Percentiles rank a stretch among this genome's conserved stretches.
phyloP scores from a whole-genome alignment of 148 eudicot genomes.

The Amaranthus hypochondriacus region DNA sequence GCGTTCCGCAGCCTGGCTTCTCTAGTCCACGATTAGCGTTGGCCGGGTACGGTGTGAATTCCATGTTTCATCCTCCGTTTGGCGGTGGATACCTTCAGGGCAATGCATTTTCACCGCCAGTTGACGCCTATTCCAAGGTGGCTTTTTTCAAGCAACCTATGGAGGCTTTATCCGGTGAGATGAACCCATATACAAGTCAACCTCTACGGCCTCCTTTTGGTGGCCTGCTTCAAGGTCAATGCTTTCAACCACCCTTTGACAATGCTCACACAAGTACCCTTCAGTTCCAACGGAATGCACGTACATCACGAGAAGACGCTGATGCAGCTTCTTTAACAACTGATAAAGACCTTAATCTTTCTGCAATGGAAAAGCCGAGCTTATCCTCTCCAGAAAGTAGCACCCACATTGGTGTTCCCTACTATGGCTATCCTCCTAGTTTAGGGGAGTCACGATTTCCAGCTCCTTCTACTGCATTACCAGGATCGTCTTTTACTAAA shows the following conservation, averaged over 20 bases:
- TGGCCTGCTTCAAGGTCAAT: slow-evolving; percentile 30
- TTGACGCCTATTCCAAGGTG: slow-evolving; percentile 16
- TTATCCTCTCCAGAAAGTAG: slow-evolving; percentile 7
- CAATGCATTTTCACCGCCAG: slow-evolving; percentile 13
- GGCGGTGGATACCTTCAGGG: slow-evolving; percentile 23
- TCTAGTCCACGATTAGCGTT: slow-evolving; percentile 21
- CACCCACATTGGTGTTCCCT: slow-evolving; percentile 6
- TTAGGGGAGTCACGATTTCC: slow-evolving; percentile 19
- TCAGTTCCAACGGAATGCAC: slow-evolving; percentile 16
- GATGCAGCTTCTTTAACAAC: slow-evolving; percentile 4
- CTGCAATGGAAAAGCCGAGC: slow-evolving; percentile 8
- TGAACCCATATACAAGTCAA: slow-evolving; percentile 24
- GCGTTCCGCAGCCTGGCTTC: slow-evolving; percentile 19
- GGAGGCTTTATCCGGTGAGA: slow-evolving; percentile 13
- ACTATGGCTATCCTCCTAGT: slow-evolving; percentile 24
- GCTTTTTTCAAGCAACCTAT: slow-evolving; percentile 23
- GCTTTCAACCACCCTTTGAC: slow-evolving; percentile 17
- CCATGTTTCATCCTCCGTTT: slow-evolving; percentile 25
- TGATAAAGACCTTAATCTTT: slow-evolving; percentile 10
- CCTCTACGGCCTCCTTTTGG: slow-evolving; percentile 25
- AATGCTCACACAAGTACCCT: slow-evolving; percentile 6
- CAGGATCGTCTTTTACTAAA: slow-evolving; percentile 22
- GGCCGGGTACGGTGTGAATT: slow-evolving; percentile 13
- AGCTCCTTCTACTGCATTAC: slow-evolving; percentile 3
- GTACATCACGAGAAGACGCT: slow-evolving; percentile 9